These are phyloP conservation scores for Naegleria gruberi DNA, from an alignment of 208 protist species.

Conservation along the genomic window DNA sequence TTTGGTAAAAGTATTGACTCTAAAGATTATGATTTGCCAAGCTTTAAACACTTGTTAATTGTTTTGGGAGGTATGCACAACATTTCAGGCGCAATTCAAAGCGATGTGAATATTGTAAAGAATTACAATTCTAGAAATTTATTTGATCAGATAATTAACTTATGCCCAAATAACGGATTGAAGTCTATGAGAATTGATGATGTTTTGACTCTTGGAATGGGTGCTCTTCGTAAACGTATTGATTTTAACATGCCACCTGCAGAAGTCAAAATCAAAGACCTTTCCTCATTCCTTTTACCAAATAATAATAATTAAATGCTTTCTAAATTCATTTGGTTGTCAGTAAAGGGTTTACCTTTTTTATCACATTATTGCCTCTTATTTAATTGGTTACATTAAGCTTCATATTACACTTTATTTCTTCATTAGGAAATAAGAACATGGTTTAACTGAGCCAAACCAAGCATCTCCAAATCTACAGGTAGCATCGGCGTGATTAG, in stretches of 20 bases:
- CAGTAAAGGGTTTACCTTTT: too few species aligned
- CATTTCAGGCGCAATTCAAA: background rate
- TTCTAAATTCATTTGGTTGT: too few species aligned
- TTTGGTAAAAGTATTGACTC: background rate
- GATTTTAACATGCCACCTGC: background rate
- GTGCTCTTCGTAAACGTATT: background rate
- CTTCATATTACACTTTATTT: too few species aligned
- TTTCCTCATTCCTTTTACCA: background rate
- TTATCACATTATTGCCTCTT: too few species aligned
- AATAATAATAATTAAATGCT: background rate
- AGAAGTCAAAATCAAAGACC: background rate
- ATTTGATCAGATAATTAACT: background rate
- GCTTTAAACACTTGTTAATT: conserved; percentile 15
- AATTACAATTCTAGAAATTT: background rate
- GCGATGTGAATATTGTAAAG: background rate
- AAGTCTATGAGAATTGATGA: background rate
- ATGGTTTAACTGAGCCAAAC: background rate
- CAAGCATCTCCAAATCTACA: background rate
- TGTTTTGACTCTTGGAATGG: background rate
- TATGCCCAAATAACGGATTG: background rate
- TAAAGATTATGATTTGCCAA: background rate
- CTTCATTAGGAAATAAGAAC: background rate
- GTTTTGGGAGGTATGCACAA: background rate
- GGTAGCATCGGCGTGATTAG: conserved; percentile 5
- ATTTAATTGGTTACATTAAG: too few species aligned